Evolutionary conservation across 129 eudicot genomes (phyloP).

Genomic region (Tagetes erecta): DNA sequence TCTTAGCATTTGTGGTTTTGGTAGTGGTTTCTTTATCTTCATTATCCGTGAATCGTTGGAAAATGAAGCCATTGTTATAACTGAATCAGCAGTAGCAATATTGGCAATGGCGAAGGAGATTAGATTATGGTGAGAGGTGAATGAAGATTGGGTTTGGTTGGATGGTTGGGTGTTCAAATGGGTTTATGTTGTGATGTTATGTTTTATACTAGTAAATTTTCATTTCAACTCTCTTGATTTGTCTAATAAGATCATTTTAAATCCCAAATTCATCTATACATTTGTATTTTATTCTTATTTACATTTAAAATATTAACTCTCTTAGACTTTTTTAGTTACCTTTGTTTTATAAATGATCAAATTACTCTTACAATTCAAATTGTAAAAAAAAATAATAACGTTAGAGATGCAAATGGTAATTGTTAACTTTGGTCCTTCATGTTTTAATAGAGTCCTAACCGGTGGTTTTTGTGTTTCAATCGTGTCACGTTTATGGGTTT

Average conservation of each 20-base stretch:
- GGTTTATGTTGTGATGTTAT: neutral
- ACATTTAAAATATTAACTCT: too few species aligned
- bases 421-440: neutral
- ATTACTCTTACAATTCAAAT: too few species aligned
- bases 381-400: too few species aligned
- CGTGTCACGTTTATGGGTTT: too few species aligned
- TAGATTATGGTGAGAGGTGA: neutral
- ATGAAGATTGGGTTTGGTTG: conserved; percentile 11
- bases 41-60: conserved; percentile 41
- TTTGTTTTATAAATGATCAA: too few species aligned
- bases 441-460: too few species aligned
- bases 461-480: too few species aligned
- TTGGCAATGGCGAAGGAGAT: conserved; percentile 1
- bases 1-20: conserved; percentile 48
- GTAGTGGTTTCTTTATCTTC: conserved; percentile 31
- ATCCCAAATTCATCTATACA: too few species aligned
- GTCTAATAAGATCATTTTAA: too few species aligned
- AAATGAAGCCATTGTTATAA: conserved; percentile 22
- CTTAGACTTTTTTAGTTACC: too few species aligned
- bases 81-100: neutral
- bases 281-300: too few species aligned
- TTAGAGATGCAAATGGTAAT: neutral
- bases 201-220: neutral
- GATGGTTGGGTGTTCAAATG: conserved; percentile 17
- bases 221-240: too few species aligned